phyloP scores from a whole-genome alignment of 305 asterid species.

The Fraxinus floribunda region DNA sequence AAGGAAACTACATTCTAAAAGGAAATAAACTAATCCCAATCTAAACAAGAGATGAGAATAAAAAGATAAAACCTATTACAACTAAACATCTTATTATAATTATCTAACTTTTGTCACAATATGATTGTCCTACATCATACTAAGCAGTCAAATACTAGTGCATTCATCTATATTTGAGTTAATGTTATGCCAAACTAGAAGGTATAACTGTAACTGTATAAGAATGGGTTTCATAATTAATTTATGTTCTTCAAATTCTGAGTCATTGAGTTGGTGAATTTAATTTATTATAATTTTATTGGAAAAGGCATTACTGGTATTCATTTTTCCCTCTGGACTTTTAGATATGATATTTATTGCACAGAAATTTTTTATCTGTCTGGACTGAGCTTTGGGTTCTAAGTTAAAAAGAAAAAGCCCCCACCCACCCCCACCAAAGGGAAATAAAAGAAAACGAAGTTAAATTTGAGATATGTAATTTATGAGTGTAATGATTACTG shows the following conservation, averaged over 20 bases:
- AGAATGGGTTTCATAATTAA: neutral
- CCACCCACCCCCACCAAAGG: neutral
- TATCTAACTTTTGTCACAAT: neutral
- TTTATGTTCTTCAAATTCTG: neutral
- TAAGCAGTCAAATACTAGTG: neutral
- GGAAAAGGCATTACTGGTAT: neutral
- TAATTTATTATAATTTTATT: neutral
- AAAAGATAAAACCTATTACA: neutral
- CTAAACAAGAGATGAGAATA: neutral
- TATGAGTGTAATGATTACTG: constrained; percentile 6
- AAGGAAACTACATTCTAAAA: neutral
- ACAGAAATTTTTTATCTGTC: neutral
- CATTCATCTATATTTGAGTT: neutral
- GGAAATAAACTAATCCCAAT: neutral
- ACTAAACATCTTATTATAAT: neutral
- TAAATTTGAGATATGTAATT: constrained; percentile 1
- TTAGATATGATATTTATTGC: neutral
- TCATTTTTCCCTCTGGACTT: neutral
- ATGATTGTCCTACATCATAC: neutral
- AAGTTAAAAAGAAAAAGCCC: neutral
- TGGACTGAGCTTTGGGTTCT: neutral
- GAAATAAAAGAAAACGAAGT: neutral
- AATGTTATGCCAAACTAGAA: neutral
- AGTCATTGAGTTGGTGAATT: neutral
- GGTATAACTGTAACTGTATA: neutral